phyloP scores from a whole-genome alignment of 208 protist species.

The Naegleria fowleri region DNA sequence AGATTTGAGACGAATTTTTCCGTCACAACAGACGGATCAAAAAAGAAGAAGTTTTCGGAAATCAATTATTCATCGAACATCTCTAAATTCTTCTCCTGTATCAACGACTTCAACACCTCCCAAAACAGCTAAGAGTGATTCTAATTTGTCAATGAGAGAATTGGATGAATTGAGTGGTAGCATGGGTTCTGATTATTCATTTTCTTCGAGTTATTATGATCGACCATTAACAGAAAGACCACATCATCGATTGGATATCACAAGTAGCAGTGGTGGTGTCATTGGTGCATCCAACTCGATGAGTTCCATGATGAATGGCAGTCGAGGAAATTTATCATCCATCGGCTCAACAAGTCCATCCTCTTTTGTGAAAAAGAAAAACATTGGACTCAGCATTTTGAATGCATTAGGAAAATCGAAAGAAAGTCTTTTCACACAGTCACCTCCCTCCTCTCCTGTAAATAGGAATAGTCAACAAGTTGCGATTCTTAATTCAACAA shows the following conservation, averaged over 20 bases:
- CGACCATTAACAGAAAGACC: background rate
- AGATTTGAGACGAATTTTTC: conserved; percentile 55
- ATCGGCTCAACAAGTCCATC: background rate
- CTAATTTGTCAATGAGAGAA: background rate
- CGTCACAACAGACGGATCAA: background rate
- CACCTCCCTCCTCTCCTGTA: background rate
- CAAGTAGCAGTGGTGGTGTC: background rate
- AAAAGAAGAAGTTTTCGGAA: background rate
- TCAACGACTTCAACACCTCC: too few relatives aligned
- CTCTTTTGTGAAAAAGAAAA: background rate
- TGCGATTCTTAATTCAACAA: background rate
- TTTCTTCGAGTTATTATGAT: background rate
- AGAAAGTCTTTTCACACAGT: background rate
- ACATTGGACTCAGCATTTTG: background rate
- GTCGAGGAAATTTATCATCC: background rate
- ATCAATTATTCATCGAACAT: too few relatives aligned
- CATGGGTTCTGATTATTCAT: background rate
- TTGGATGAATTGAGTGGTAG: background rate
- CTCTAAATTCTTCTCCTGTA: too few relatives aligned
- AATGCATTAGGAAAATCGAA: background rate
- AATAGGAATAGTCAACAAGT: background rate
- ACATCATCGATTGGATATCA: too few relatives aligned
- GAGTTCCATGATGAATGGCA: background rate
- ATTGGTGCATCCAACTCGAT: background rate
- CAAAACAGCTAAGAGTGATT: too few relatives aligned